A percentile compares a stretch with the other conserved stretches of the same genome.
These are phyloP conservation scores for Aureobasidium leucospermi DNA, from an alignment of 2,329 filamentous ascomycete genomes.

Conservation along the genomic window DNA sequence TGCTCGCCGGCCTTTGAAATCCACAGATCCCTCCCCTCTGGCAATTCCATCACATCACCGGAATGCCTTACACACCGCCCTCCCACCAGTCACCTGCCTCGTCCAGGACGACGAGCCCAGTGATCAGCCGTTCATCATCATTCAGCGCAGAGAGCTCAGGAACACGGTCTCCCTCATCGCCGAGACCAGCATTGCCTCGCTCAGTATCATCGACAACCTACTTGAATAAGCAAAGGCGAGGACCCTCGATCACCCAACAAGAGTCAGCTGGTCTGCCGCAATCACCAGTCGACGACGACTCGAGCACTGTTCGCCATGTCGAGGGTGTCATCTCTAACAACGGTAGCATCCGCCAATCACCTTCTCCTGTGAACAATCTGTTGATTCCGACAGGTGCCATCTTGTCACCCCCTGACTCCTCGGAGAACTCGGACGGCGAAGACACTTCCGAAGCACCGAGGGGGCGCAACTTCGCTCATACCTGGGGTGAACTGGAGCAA, in stretches of 20 bases:
- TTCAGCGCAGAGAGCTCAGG: conserved; percentile 35
- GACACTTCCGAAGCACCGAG: conserved; percentile 43
- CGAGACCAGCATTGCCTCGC: conserved; percentile 44
- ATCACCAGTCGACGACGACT: conserved; percentile 13
- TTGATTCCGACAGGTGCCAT: conserved; percentile 76
- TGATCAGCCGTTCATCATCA: conserved; percentile 44
- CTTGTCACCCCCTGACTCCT: conserved; percentile 85
- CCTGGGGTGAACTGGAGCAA: conserved; percentile 63
- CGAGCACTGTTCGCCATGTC: not conserved
- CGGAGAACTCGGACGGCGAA: conserved; percentile 74
- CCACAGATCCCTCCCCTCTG: conserved; percentile 17
- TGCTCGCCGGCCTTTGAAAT: conserved; percentile 33
- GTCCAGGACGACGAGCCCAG: conserved; percentile 47
- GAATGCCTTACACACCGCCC: conserved; percentile 86
- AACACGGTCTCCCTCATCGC: conserved; percentile 28
- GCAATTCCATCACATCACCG: conserved; percentile 29
- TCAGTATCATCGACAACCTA: conserved; percentile 54
- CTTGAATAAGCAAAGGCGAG: conserved; percentile 54
- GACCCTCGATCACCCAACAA: conserved; percentile 42
- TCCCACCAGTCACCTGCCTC: conserved; percentile 55
- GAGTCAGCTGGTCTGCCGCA: conserved; percentile 15
- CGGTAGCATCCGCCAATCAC: conserved; percentile 70
- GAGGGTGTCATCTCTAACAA: conserved; percentile 30
- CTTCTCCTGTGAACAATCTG: conserved; percentile 69
- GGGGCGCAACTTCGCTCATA: conserved; percentile 35